Conservation (phyloP, 2,329 filamentous ascomycete genomes). For the Pseudocercospora eumusae region DNA sequence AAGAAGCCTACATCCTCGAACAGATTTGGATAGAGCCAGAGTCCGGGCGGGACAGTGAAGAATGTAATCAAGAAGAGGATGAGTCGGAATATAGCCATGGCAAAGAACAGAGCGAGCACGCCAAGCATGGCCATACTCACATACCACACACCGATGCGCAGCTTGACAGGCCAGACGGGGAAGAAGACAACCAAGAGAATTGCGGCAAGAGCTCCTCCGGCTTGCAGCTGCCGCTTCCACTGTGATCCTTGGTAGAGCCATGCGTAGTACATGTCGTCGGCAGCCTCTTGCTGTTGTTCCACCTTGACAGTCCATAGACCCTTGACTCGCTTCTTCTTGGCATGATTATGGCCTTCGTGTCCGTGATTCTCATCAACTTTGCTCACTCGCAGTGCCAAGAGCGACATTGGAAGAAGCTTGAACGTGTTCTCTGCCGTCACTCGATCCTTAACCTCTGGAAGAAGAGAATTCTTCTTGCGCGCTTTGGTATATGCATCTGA, state of each 20-base stretch:
- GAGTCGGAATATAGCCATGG: slow-evolving; percentile 94
- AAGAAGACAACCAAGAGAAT: slow-evolving; percentile 93
- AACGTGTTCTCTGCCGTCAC: slow-evolving; percentile 89
- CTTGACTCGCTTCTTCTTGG: slow-evolving; percentile 86
- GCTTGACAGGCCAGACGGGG: slow-evolving; percentile 88
- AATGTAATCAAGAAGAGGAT: slow-evolving; percentile 94
- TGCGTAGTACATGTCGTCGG: slow-evolving; percentile 87
- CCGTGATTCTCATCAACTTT: slow-evolving; percentile 78
- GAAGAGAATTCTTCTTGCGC: slow-evolving; percentile 80
- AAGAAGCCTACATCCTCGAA: slow-evolving; percentile 99
- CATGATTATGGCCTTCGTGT: slow-evolving; percentile 71
- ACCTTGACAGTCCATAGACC: slow-evolving; percentile 95
- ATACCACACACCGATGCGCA: slow-evolving; percentile 96
- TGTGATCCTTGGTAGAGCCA: slow-evolving; percentile 96
- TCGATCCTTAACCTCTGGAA: slow-evolving; percentile 85
- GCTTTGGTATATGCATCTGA: slow-evolving; percentile 89
- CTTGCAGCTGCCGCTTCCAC: slow-evolving; percentile 91
- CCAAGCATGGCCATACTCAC: slow-evolving; percentile 91
- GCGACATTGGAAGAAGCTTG: slow-evolving; percentile 90
- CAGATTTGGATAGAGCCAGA: slow-evolving; percentile 98
- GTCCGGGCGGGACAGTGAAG: slow-evolving; percentile 76
- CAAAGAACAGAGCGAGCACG: slow-evolving; percentile 88
- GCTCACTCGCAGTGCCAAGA: slow-evolving; percentile 85
- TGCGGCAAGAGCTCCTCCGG: slow-evolving; percentile 73
- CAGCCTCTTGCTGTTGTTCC: slow-evolving; percentile 89